These are phyloP conservation scores for Hippophae gyantsensis DNA, from an alignment of 306 rosid genomes.

Conservation along the genomic window DNA sequence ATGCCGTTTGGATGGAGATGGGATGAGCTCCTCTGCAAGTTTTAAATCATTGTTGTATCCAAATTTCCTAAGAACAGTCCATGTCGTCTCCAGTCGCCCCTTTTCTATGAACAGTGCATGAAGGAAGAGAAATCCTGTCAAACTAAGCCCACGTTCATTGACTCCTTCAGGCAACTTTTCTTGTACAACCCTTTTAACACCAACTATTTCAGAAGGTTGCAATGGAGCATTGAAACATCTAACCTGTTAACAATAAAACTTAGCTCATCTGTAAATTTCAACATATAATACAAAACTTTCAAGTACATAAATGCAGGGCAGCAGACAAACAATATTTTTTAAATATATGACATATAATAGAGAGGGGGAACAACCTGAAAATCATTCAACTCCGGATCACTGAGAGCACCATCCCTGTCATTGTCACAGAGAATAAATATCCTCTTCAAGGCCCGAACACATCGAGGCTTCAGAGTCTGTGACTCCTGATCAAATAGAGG, in stretches of 20 bases:
- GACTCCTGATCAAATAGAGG: slow-evolving; percentile 84
- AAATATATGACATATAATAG: neutral
- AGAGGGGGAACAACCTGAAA: slow-evolving; percentile 29
- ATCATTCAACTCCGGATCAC: slow-evolving; percentile 38
- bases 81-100: slow-evolving; percentile 96
- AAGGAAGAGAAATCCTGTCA: slow-evolving; percentile 94
- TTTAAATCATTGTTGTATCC: neutral
- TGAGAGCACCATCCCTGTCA: slow-evolving; percentile 72
- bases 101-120: slow-evolving; percentile 95
- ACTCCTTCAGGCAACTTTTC: slow-evolving; percentile 92
- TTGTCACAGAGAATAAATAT: slow-evolving; percentile 84
- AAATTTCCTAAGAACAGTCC: neutral
- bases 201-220: slow-evolving; percentile 90
- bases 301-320: too few relatives aligned
- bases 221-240: slow-evolving; percentile 96
- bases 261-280: neutral
- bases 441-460: slow-evolving; percentile 74
- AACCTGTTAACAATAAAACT: slow-evolving; percentile 47
- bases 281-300: too few relatives aligned
- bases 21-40: neutral
- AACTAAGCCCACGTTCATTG: slow-evolving; percentile 88
- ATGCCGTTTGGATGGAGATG: neutral
- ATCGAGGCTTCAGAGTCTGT: slow-evolving; percentile 76
- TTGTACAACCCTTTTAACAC: slow-evolving; percentile 87
- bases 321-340: neutral